These are phyloP conservation scores for Filobasidium uniguttulatum DNA, from an alignment of 1,284 basidiomycete genomes.

Conservation along the genomic window DNA sequence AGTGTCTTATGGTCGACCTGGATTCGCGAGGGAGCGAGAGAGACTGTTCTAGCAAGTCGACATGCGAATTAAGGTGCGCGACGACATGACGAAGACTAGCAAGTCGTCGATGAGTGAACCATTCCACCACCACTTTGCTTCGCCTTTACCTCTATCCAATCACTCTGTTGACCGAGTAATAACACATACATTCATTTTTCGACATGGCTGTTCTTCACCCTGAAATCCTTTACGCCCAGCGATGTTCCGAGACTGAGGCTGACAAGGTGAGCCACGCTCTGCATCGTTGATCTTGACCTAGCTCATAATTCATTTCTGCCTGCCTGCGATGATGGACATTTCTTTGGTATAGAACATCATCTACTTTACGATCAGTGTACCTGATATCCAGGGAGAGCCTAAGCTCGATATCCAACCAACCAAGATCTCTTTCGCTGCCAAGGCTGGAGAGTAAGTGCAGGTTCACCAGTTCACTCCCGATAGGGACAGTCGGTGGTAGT, in stretches of 20 bases:
- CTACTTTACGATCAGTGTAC: constrained; percentile 69
- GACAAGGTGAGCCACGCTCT: constrained; percentile 61
- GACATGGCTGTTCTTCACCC: constrained; percentile 47
- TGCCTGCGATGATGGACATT: not conserved
- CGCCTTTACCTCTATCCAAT: no score
- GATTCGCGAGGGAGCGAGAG: no score
- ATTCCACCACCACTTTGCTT: no score
- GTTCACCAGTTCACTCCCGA: no score
- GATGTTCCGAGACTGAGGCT: constrained; percentile 52
- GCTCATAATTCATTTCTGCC: not conserved
- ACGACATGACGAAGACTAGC: no score
- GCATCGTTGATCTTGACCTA: no score
- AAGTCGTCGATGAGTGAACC: no score
- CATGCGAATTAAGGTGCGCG: no score
- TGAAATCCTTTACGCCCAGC: constrained; percentile 82
- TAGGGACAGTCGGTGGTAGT: constrained; percentile 1
- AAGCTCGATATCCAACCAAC: constrained; percentile 52
- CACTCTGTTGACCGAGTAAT: no score
- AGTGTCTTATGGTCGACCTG: no score
- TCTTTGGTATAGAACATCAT: constrained; percentile 53
- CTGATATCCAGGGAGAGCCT: constrained; percentile 56
- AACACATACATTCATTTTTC: no score
- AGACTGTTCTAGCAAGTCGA: no score
- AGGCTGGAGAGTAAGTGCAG: constrained; percentile 50
- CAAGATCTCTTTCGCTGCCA: constrained; percentile 55